Percentiles rank a stretch among this genome's conserved stretches.
These are phyloP conservation scores for Leccinum insolens DNA, from an alignment of 1,284 basidiomycete species.

Conservation along the genomic window DNA sequence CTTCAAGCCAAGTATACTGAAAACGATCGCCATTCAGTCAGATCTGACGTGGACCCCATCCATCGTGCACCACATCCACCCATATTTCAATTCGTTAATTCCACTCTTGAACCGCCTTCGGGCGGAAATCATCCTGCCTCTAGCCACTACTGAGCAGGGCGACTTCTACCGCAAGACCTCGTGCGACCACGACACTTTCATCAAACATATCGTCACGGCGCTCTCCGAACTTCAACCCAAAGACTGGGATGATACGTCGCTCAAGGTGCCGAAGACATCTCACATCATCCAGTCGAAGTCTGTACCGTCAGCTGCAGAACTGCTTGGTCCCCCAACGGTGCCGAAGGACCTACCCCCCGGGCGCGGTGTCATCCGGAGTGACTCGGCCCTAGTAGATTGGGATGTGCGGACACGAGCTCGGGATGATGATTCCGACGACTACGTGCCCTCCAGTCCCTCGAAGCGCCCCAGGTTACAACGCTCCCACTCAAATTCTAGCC, in stretches of 20 bases:
- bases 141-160: background rate
- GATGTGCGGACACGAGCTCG: background rate
- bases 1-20: background rate
- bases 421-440: background rate
- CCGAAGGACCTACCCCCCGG: background rate
- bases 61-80: background rate
- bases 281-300: background rate
- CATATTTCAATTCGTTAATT: background rate
- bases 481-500: background rate
- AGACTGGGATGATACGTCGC: background rate
- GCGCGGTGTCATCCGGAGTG: background rate
- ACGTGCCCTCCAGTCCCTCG: background rate
- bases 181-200: background rate
- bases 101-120: background rate
- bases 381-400: background rate
- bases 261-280: background rate
- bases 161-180: background rate
- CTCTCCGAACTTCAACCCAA: background rate
- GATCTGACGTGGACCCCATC: background rate
- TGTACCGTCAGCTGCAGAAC: background rate
- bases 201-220: background rate
- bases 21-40: constrained; percentile 1
- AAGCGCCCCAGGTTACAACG: background rate
- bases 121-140: background rate
- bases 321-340: background rate